Evolutionary conservation across 805 yeast genomes (phyloP), one percentile per base, ranked within the genome.

Genomic region (Lachancea fermentati): DNA sequence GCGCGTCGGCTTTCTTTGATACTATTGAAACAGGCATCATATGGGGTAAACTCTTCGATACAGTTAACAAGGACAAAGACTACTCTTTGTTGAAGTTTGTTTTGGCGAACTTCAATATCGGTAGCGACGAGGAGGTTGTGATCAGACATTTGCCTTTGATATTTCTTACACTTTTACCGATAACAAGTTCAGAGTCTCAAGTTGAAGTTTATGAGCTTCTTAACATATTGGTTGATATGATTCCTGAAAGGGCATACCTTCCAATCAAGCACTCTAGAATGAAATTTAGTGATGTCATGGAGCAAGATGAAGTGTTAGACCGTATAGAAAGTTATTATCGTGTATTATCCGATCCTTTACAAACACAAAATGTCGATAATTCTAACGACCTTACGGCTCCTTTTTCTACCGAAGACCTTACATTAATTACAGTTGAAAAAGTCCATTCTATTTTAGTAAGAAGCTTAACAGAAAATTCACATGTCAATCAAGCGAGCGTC

Each of bases 81-180:
- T 49, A 76, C 16, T 72, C 68, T 0, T 63, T 84, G 14, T 65
- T 86, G 5, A 61, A 66, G 4, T 89, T 80, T 57, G 69, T 85
- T 13, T 47, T 87, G 9, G 66, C 68, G 16, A 72, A 73, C 39
- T 91, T 86, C 65, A 76, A 85, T 47, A 78, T 88, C 19, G 48
- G 55, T 2, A 76, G 74, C 31, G 98, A 91, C 47, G 97, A 88
- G 50, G 97, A 88, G 46, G 86, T 87, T 83, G 62, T 81, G 5
- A 66, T 77, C 0, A 71, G 73, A 14, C 96, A 91, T 55, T 65
- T 84, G 5, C 97, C 97, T 0, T 60, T 86, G 32, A 71, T 84
- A 0, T 56, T 88, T 1, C 49, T 86, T 14, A 64, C 73, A 1
- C 43, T 71, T 2, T 54, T 82, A 16, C 42, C 67, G 3, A 52